Conservation (phyloP, 2,329 filamentous ascomycete genomes). For the Herpotrichia juniperi region DNA sequence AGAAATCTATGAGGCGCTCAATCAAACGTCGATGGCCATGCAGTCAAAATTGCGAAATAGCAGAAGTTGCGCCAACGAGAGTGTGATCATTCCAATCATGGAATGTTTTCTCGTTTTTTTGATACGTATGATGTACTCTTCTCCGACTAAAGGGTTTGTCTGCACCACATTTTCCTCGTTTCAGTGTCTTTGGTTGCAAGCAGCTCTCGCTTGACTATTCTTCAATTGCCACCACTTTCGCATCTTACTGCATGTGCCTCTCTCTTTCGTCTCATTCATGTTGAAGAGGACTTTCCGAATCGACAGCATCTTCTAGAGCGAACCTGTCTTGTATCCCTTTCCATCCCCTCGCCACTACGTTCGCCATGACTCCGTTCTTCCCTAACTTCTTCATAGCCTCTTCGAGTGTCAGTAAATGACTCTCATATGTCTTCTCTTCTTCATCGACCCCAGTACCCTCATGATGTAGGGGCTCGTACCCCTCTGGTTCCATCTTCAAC, state of each 20-base stretch:
- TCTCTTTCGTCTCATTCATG: neutral
- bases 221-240: too few species aligned
- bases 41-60: neutral
- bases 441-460: slow-evolving; percentile 56
- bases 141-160: neutral
- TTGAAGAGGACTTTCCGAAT: slow-evolving; percentile 16
- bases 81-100: too few species aligned
- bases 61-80: neutral
- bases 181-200: too few species aligned
- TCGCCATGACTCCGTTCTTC: slow-evolving; percentile 48
- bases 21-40: too few species aligned
- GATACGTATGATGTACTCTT: neutral
- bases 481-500: slow-evolving; percentile 45
- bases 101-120: too few species aligned
- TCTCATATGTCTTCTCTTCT: slow-evolving; percentile 53
- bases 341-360: slow-evolving; percentile 55
- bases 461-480: slow-evolving; percentile 54
- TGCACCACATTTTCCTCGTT: too few species aligned
- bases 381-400: slow-evolving; percentile 51
- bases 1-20: too few species aligned
- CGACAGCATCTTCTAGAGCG: slow-evolving; percentile 27
- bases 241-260: neutral
- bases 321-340: slow-evolving; percentile 48
- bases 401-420: slow-evolving; percentile 48
- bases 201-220: too few species aligned